A percentile compares a stretch with the other conserved stretches of the same genome.
Evolutionary conservation across 2,329 filamentous ascomycete genomes (phyloP).

Genomic region (Calonectria crousiana): DNA sequence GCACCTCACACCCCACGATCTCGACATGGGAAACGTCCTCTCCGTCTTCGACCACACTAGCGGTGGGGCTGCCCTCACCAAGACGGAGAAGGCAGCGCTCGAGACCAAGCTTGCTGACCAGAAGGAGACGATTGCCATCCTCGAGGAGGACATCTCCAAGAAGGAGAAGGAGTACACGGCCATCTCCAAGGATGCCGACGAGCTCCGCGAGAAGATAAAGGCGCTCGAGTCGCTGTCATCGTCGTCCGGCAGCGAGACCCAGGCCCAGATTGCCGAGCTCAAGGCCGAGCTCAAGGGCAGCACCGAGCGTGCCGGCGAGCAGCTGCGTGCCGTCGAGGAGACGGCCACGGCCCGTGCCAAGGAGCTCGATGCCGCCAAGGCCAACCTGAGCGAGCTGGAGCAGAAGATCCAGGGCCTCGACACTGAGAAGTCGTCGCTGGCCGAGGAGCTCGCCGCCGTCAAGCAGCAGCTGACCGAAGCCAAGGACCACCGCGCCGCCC

Average conservation of each 20-base stretch:
- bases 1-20: constrained; percentile 5
- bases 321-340: constrained; percentile 45
- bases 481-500: constrained; percentile 50
- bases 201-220: constrained; percentile 54
- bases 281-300: constrained; percentile 50
- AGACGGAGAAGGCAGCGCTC: constrained; percentile 43
- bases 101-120: constrained; percentile 55
- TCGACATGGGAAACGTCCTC: constrained; percentile 56
- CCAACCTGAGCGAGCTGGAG: constrained; percentile 37
- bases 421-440: constrained; percentile 46
- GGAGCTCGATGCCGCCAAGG: constrained; percentile 43
- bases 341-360: constrained; percentile 31
- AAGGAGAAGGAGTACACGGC: constrained; percentile 53
- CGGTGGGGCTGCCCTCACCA: constrained; percentile 49
- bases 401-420: constrained; percentile 44
- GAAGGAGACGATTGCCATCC: constrained; percentile 51
- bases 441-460: constrained; percentile 48
- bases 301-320: constrained; percentile 35
- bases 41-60: constrained; percentile 51
- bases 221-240: constrained; percentile 49
- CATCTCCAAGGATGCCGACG: constrained; percentile 51
- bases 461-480: constrained; percentile 50
- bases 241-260: constrained; percentile 47
- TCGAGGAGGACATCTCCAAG: constrained; percentile 50
- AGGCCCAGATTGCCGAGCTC: constrained; percentile 50